A percentile compares a stretch with the other conserved stretches of the same genome.
These are phyloP conservation scores for Malus sieversii DNA, from an alignment of 306 rosid genomes.

Conservation along the genomic window DNA sequence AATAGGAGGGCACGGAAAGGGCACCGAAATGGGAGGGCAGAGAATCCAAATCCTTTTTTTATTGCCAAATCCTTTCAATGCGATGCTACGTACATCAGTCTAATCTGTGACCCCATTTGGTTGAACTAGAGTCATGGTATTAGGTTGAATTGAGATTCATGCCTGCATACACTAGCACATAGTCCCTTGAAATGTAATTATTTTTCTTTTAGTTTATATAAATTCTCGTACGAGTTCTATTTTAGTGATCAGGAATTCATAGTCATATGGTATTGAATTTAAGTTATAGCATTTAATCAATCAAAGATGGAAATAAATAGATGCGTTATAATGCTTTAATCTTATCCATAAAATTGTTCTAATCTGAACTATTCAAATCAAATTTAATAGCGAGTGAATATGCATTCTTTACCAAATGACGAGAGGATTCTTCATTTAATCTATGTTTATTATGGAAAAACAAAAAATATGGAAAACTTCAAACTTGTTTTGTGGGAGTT, in stretches of 20 bases:
- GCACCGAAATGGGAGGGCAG: too few relatives aligned
- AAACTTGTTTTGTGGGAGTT: background rate
- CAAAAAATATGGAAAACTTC: too few relatives aligned
- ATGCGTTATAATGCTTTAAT: background rate
- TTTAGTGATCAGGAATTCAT: too few relatives aligned
- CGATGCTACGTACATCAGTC: background rate
- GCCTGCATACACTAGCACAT: background rate
- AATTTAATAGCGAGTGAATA: background rate
- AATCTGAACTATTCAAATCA: too few relatives aligned
- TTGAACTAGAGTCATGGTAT: too few relatives aligned
- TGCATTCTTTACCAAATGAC: background rate
- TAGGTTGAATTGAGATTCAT: background rate
- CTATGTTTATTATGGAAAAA: too few relatives aligned
- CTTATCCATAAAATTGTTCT: too few relatives aligned
- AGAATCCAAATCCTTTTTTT: too few relatives aligned
- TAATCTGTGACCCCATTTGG: slow-evolving; percentile 10
- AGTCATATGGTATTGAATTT: background rate
- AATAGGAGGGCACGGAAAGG: too few relatives aligned
- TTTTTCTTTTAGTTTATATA: background rate
- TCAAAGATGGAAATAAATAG: too few relatives aligned
- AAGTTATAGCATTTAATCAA: background rate
- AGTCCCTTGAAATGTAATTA: background rate
- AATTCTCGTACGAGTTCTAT: too few relatives aligned
- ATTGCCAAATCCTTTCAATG: background rate
- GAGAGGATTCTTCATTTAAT: too few relatives aligned